These are phyloP conservation scores for Clausena lansium DNA, from an alignment of 345 rosid genomes.

Conservation along the genomic window DNA sequence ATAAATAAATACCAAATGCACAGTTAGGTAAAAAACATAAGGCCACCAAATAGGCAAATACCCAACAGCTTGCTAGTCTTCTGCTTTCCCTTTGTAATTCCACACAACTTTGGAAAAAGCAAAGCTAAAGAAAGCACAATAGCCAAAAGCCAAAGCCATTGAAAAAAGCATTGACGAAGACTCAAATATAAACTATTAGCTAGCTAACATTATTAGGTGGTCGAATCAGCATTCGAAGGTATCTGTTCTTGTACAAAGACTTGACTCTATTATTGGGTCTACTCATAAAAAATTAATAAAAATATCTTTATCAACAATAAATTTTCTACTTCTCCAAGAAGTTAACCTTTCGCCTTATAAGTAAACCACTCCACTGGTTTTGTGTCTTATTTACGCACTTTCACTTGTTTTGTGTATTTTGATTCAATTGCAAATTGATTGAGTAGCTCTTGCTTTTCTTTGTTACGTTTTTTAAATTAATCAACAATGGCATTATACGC, in stretches of 20 bases:
- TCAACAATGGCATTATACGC: not conserved
- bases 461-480: too few relatives aligned
- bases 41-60: too few relatives aligned
- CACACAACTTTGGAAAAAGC: not conserved
- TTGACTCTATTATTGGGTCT: too few relatives aligned
- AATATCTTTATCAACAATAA: too few relatives aligned
- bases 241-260: not conserved
- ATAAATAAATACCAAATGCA: too few relatives aligned
- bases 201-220: not conserved
- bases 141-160: not conserved
- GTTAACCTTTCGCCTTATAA: not conserved
- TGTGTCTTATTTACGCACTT: too few relatives aligned
- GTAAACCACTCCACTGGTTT: not conserved
- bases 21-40: too few relatives aligned
- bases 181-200: not conserved
- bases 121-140: not conserved
- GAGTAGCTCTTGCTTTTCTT: too few relatives aligned
- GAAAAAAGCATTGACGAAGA: not conserved
- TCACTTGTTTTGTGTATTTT: too few relatives aligned
- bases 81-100: not conserved
- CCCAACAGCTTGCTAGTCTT: not conserved
- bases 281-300: too few relatives aligned
- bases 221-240: not conserved
- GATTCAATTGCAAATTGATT: too few relatives aligned
- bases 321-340: not conserved